Base-by-base conservation (phyloP, 306 rosid species). In the Dalbergia cultrata region DNA sequence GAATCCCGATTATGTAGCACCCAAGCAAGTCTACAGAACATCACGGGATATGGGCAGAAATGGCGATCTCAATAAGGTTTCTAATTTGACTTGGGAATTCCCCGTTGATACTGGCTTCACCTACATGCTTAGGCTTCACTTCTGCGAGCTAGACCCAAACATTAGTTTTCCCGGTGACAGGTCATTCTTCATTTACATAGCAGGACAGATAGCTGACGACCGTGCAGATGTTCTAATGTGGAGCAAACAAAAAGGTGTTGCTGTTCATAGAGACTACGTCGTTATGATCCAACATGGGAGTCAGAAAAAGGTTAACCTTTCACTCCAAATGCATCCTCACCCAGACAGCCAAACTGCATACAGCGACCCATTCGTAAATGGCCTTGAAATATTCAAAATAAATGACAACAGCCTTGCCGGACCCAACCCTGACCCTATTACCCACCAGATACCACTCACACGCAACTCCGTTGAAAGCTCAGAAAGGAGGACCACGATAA, bases 81-180 rank as follows among this genome's bases (percentile, higher is more conserved):
- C 16, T 1, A 72, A 8, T 26, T 65, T 80, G 6, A 80, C 60
- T 1, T 72, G 79, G 84, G 41, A 39, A 1, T 80, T 80, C n/a
- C 56, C 13, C n/a, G n/a, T n/a, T n/a, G n/a, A n/a, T n/a, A n/a
- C n/a, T n/a, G n/a, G n/a, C n/a, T n/a, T n/a, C n/a, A 1, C 0
- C 34, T 80, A 80, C 67, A 21, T 72, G 45, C 8, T 80, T 0
- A 80, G 74, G 71, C 79, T 80, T 6, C 84, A 80, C 7, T 80
- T 80, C 16, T 80, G 79, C 34, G 84, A n/a, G 79, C 54, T 63
- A 7, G 18, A 63, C 19, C 73, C 49, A 0, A 0, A 50, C 3
- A 35, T 80, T 4, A 17, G 0, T 0, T 0, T 0, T 0, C 0
- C 0, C 4, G 0, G 0, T 16, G 1, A 39, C 9, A 72, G 79